Evolutionary conservation across 2,329 filamentous ascomycete species (phyloP).

Genomic region (Colletotrichum brevisporum): DNA sequence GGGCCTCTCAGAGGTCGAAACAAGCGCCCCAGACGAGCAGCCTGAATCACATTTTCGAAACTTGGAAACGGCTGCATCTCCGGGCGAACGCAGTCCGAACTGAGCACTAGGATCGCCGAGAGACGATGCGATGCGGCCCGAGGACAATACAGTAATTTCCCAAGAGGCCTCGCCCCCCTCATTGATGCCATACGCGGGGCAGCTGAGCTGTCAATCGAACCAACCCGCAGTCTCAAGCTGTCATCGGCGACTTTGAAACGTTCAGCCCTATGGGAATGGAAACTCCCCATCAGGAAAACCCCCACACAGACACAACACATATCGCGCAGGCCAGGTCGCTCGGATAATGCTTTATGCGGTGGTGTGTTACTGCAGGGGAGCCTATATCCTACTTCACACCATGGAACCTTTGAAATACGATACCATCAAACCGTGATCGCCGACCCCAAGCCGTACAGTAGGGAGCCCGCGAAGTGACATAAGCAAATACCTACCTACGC

Average conservation of each 20-base stretch:
- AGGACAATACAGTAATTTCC: neutral
- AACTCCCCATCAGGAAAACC: conserved; percentile 4
- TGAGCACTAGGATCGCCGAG: too few relatives aligned
- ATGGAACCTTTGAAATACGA: too few relatives aligned
- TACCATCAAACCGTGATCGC: too few relatives aligned
- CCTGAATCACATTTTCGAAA: neutral
- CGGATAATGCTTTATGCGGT: too few relatives aligned
- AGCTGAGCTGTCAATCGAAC: conserved; percentile 4
- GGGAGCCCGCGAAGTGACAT: too few relatives aligned
- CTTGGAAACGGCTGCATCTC: too few relatives aligned
- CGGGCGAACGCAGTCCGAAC: too few relatives aligned
- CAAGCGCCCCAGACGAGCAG: neutral
- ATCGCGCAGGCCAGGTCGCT: too few relatives aligned
- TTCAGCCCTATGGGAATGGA: conserved; percentile 28
- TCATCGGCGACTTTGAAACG: neutral
- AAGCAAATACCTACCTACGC: too few relatives aligned
- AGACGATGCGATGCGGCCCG: neutral
- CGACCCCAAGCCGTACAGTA: too few relatives aligned
- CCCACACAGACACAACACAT: neutral
- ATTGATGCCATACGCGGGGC: conserved; percentile 19
- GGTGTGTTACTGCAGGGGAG: too few relatives aligned
- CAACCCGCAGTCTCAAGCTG: neutral
- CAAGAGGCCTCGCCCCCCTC: neutral
- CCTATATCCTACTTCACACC: too few relatives aligned
- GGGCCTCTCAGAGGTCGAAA: neutral